A percentile compares a stretch with the other conserved stretches of the same genome.
Conservation (phyloP, 352 stramenopile species). For the Pythium pectinolyticum region DNA sequence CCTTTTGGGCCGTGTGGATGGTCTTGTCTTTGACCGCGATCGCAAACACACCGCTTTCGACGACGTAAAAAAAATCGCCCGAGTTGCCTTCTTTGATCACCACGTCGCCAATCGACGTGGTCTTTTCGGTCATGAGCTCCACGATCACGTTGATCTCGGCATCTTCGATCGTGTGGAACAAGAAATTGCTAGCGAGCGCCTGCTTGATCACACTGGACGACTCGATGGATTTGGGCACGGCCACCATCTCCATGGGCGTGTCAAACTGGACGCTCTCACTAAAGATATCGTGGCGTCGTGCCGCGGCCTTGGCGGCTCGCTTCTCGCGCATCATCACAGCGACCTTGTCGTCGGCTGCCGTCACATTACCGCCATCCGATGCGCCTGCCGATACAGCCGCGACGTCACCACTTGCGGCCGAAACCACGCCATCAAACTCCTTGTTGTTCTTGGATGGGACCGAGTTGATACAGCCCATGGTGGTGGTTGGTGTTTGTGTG, state of each 20-base stretch:
- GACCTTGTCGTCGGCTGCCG: constrained; percentile 45
- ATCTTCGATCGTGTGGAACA: constrained; percentile 74
- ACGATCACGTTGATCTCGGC: constrained; percentile 80
- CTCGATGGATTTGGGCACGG: constrained; percentile 66
- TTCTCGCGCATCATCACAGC: constrained; percentile 68
- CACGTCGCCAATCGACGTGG: constrained; percentile 45
- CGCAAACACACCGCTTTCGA: constrained; percentile 89
- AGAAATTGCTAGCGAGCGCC: constrained; percentile 74
- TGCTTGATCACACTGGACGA: constrained; percentile 75
- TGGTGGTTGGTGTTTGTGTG: background rate
- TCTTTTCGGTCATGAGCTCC: constrained; percentile 83
- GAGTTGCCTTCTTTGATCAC: constrained; percentile 81
- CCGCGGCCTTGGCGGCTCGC: constrained; percentile 59
- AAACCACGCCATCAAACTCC: constrained; percentile 47
- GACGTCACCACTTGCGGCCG: constrained; percentile 3
- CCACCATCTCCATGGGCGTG: constrained; percentile 45
- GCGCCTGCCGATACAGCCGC: too few species aligned
- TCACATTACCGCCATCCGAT: background rate
- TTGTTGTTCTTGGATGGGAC: constrained; percentile 45
- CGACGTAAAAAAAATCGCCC: constrained; percentile 93
- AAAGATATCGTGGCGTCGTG: constrained; percentile 64
- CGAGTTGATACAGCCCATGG: constrained; percentile 69
- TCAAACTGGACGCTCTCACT: constrained; percentile 79
- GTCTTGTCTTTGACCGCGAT: constrained; percentile 76
- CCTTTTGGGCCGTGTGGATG: constrained; percentile 64